Conservation (phyloP, 257 asterid species). For the Gentiana dahurica region DNA sequence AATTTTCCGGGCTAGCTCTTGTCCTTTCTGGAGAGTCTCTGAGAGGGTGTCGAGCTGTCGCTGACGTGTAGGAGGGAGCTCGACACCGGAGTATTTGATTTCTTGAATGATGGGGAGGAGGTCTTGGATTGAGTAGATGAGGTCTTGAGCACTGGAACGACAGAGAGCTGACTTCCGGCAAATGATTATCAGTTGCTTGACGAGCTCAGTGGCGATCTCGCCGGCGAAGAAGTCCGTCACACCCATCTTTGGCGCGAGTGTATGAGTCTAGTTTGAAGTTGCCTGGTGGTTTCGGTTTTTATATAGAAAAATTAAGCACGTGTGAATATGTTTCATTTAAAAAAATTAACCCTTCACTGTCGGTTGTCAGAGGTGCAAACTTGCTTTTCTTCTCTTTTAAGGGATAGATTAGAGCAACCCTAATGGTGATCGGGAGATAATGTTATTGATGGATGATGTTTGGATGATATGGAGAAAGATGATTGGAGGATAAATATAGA, state of each 20-base stretch:
- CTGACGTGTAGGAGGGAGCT: constrained; percentile 77
- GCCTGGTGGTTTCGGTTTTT: not conserved
- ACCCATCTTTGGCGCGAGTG: constrained; percentile 36
- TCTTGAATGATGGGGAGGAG: constrained; percentile 74
- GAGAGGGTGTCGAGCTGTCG: constrained; percentile 65
- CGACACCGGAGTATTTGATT: constrained; percentile 66
- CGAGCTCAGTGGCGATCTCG: constrained; percentile 79
- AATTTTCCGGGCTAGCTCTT: constrained; percentile 50
- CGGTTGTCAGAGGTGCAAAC: not conserved
- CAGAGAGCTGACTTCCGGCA: constrained; percentile 45
- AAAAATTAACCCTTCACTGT: constrained; percentile 1
- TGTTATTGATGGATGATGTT: too few species aligned
- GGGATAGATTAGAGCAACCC: too few species aligned
- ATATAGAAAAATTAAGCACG: constrained; percentile 1
- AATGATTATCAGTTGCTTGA: constrained; percentile 49
- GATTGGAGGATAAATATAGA: too few species aligned
- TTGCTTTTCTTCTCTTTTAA: not conserved
- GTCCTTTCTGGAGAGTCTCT: constrained; percentile 47
- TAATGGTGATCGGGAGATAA: too few species aligned
- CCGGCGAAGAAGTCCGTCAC: constrained; percentile 83
- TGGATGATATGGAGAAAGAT: too few species aligned
- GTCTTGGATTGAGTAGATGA: constrained; percentile 30
- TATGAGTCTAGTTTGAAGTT: not conserved
- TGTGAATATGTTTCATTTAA: not conserved
- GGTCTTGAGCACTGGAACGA: constrained; percentile 64